Conservation (phyloP, 139 green algal species). For the Tetratostichococcus sp. region DNA sequence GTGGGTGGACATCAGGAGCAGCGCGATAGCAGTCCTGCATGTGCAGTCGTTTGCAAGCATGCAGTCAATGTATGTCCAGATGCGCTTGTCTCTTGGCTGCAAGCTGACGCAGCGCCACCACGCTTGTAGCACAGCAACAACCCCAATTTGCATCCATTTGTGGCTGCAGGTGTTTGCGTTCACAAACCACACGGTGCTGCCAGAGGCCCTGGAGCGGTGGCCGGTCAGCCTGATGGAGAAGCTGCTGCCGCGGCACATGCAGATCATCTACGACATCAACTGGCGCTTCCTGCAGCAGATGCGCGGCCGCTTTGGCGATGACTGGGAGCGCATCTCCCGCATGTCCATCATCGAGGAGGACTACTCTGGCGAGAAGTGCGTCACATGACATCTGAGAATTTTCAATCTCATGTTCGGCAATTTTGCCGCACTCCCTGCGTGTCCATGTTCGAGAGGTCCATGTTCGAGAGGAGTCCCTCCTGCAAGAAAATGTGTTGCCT, state of each 20-base stretch:
- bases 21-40: no score
- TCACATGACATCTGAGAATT: no score
- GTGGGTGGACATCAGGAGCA: slow-evolving; percentile 15
- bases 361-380: slow-evolving; percentile 57
- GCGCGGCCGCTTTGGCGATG: slow-evolving; percentile 71
- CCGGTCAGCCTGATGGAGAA: slow-evolving; percentile 88
- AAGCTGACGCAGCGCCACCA: no score
- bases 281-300: slow-evolving; percentile 92
- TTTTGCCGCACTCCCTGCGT: no score
- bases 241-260: slow-evolving; percentile 95
- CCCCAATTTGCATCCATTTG: no score
- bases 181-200: slow-evolving; percentile 99
- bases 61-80: no score
- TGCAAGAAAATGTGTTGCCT: not conserved
- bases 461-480: not conserved
- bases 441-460: not conserved
- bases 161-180: slow-evolving; percentile 92
- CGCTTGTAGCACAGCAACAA: no score
- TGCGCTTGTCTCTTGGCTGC: no score
- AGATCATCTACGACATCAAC: slow-evolving; percentile 99
- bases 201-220: slow-evolving; percentile 97
- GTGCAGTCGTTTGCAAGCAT: no score
- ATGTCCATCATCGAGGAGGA: slow-evolving; percentile 97
- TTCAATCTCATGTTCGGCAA: not conserved
- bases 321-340: slow-evolving; percentile 77